Evolutionary conservation across 176 grass and related monocot genomes (phyloP).

Genomic region (Oryza meridionalis): DNA sequence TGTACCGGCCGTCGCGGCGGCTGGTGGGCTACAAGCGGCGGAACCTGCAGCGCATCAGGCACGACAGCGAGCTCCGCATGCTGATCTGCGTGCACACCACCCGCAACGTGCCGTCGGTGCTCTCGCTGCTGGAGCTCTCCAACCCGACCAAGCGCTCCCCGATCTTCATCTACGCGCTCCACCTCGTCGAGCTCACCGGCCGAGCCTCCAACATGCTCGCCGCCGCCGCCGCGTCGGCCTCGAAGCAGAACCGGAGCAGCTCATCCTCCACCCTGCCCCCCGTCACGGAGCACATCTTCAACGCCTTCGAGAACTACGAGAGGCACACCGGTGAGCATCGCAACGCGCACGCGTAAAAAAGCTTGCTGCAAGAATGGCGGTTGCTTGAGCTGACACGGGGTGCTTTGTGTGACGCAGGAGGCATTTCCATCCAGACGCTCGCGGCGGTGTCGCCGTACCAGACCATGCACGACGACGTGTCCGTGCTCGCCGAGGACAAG

Average conservation of each 20-base stretch:
- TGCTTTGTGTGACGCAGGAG: constrained; percentile 15
- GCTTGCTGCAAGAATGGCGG: background rate
- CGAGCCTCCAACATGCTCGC: constrained; percentile 84
- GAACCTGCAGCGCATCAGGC: constrained; percentile 74
- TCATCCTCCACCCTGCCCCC: constrained; percentile 11
- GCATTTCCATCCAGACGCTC: constrained; percentile 73
- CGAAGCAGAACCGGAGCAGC: constrained; percentile 28
- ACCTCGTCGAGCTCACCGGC: constrained; percentile 90
- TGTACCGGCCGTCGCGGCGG: constrained; percentile 56
- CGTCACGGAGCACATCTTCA: constrained; percentile 65
- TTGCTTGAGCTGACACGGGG: background rate
- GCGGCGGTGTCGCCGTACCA: constrained; percentile 75
- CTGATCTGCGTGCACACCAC: constrained; percentile 82
- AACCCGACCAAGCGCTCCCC: constrained; percentile 81
- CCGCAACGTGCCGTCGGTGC: constrained; percentile 80
- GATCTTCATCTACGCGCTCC: constrained; percentile 89
- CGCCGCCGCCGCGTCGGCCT: constrained; percentile 40
- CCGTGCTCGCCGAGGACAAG: constrained; percentile 68
- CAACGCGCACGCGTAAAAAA: background rate
- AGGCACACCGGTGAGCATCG: constrained; percentile 34
- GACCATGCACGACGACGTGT: constrained; percentile 86
- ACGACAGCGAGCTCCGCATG: constrained; percentile 86
- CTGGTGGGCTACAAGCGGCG: constrained; percentile 77
- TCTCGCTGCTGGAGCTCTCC: constrained; percentile 68
- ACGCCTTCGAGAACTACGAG: constrained; percentile 81